These are phyloP conservation scores for Oidium heveae DNA, from an alignment of 2,329 filamentous ascomycete genomes.

Conservation along the genomic window DNA sequence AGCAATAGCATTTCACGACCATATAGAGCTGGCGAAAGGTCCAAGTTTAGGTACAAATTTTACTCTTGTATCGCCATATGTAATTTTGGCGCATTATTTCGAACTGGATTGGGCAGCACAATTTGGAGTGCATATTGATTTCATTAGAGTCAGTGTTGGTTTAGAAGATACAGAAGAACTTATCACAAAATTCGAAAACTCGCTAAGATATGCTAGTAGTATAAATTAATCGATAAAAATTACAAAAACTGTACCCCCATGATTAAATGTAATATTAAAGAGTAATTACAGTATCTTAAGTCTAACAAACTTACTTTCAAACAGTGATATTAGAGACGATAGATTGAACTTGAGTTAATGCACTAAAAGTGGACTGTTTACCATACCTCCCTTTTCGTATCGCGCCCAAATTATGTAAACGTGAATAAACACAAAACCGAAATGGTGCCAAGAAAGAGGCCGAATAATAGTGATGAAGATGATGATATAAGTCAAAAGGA, in stretches of 20 bases:
- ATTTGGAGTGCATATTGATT: conserved; percentile 55
- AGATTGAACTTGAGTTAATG: too few relatives aligned
- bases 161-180: conserved; percentile 54
- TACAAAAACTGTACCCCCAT: not conserved
- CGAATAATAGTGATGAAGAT: not conserved
- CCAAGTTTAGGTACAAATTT: conserved; percentile 94
- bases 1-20: conserved; percentile 64
- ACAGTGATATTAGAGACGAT: too few relatives aligned
- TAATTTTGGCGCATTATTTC: conserved; percentile 69
- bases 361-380: too few relatives aligned
- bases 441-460: not conserved
- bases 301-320: too few relatives aligned
- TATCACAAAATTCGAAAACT: conserved; percentile 34
- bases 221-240: not conserved
- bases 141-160: conserved; percentile 74
- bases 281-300: too few relatives aligned
- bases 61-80: conserved; percentile 75
- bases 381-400: too few relatives aligned
- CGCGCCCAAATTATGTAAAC: not conserved
- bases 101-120: conserved; percentile 77
- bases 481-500: too few relatives aligned
- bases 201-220: conserved; percentile 33
- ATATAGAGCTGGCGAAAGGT: conserved; percentile 69
- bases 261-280: not conserved
- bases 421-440: not conserved